Evolutionary conservation across 371 early-diverging fungal species (phyloP).

Genomic region (Actinomortierella ambigua): DNA sequence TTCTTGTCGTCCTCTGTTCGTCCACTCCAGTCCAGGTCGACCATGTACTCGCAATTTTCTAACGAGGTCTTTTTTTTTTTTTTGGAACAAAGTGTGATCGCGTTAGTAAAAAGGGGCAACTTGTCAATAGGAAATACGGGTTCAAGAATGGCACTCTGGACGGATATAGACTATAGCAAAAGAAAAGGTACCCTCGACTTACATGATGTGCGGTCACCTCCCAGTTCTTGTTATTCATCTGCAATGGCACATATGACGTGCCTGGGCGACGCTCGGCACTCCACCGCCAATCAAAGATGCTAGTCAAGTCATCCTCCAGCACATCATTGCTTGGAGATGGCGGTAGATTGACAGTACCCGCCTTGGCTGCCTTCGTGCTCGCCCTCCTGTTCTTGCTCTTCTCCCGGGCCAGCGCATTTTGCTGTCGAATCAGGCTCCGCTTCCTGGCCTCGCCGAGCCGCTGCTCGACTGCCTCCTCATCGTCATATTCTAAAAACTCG

Average conservation of each 20-base stretch:
- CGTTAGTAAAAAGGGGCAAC: too few relatives aligned
- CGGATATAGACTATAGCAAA: neutral
- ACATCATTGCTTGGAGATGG: constrained; percentile 20
- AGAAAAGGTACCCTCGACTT: constrained; percentile 1
- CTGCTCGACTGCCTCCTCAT: too few relatives aligned
- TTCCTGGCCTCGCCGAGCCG: too few relatives aligned
- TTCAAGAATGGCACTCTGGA: too few relatives aligned
- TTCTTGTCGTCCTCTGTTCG: constrained; percentile 6
- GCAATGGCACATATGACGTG: constrained; percentile 20
- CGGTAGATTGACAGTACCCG: constrained; percentile 2
- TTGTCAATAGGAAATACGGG: too few relatives aligned
- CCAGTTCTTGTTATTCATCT: constrained; percentile 45
- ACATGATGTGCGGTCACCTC: constrained; percentile 43
- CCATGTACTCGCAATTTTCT: constrained; percentile 40
- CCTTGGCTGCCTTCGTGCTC: neutral
- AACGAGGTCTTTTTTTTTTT: constrained; percentile 21
- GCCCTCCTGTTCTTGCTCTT: neutral
- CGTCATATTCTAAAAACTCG: constrained; percentile 46
- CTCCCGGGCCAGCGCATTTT: constrained; percentile 4
- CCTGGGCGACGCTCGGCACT: constrained; percentile 41
- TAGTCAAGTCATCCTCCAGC: neutral
- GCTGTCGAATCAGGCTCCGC: too few relatives aligned
- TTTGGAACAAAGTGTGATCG: too few relatives aligned
- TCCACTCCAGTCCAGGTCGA: constrained; percentile 39
- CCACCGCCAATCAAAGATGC: constrained; percentile 35